Evolutionary conservation across 208 protist species (phyloP).

Genomic region (Trypanosoma conorhini): DNA sequence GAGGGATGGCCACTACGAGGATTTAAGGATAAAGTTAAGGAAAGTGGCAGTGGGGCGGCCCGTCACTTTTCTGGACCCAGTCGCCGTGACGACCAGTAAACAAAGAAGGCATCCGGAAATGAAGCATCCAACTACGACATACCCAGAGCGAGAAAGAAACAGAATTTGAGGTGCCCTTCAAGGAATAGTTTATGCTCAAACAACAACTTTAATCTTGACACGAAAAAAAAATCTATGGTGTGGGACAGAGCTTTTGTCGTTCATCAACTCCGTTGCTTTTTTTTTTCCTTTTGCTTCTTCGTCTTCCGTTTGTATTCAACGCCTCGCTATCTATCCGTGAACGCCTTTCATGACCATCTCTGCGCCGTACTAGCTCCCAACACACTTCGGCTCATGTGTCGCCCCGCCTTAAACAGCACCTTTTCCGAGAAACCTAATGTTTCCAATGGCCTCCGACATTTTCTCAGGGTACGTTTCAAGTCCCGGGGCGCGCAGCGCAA

Average conservation of each 20-base stretch:
- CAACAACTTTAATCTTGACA: not conserved
- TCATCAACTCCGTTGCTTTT: not conserved
- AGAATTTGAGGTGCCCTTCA: not conserved
- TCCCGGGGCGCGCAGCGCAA: conserved; percentile 1
- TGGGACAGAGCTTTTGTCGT: not conserved
- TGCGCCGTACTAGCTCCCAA: not conserved
- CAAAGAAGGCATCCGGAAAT: not conserved
- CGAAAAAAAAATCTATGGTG: not conserved
- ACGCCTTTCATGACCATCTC: not conserved
- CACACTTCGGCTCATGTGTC: not conserved
- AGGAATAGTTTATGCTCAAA: not conserved
- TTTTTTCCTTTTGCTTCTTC: conserved; percentile 8
- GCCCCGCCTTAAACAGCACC: not conserved
- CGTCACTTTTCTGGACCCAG: not conserved
- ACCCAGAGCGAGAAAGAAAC: not conserved
- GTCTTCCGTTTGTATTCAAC: not conserved
- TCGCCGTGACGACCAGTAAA: not conserved
- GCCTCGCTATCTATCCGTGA: not conserved
- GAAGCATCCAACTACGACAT: not conserved
- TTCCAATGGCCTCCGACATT: conserved; percentile 24
- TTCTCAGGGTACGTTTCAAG: conserved; percentile 5
- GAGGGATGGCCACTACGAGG: not conserved
- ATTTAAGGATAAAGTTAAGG: not conserved
- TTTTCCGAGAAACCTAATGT: conserved; percentile 26
- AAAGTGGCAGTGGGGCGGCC: not conserved